Conservation (phyloP, 805 yeast genomes). For the Cyberlindnera xylosilytica region DNA sequence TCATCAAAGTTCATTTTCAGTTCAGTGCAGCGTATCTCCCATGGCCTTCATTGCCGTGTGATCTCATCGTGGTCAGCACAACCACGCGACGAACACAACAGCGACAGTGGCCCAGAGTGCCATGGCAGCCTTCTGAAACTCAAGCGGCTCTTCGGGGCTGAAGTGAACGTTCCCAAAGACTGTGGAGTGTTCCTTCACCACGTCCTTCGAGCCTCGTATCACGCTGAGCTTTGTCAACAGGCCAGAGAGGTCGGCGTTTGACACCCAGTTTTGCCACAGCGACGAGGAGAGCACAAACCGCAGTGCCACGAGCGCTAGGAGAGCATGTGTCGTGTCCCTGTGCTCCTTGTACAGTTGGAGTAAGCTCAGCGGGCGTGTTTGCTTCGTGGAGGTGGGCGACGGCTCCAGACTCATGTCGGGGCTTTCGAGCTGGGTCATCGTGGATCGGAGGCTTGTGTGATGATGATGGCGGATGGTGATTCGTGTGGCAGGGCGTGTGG, state of each 20-base stretch:
- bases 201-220: too few relatives aligned
- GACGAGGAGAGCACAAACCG: background rate
- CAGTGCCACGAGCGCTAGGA: background rate
- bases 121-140: conserved; percentile 3
- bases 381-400: background rate
- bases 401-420: background rate
- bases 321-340: background rate
- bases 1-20: too few relatives aligned
- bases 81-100: background rate
- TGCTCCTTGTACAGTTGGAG: conserved; percentile 1
- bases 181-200: too few relatives aligned
- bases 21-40: too few relatives aligned
- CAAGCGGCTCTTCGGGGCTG: conserved; percentile 5
- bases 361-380: background rate
- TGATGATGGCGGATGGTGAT: too few relatives aligned
- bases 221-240: background rate
- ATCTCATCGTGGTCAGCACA: too few relatives aligned
- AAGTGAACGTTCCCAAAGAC: conserved; percentile 1
- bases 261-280: background rate
- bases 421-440: background rate
- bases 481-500: background rate
- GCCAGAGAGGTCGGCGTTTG: too few relatives aligned
- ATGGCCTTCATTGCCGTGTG: too few relatives aligned
- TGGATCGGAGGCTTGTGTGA: background rate
- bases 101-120: background rate